These are phyloP conservation scores for Cladobotryum mycophilum DNA, from an alignment of 2,329 filamentous ascomycete genomes.

Conservation along the genomic window DNA sequence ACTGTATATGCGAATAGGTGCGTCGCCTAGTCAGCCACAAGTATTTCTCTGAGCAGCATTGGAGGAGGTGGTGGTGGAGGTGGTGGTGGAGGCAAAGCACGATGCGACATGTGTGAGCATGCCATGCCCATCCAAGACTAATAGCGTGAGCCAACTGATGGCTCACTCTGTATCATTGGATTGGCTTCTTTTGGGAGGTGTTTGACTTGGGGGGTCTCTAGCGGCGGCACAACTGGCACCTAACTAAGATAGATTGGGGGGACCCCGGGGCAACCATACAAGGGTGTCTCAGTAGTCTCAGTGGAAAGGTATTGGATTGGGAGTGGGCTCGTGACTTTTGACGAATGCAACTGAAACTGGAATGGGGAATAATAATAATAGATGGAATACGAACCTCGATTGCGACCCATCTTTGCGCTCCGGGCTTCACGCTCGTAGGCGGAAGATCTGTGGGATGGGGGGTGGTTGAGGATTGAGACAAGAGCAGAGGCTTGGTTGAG, in stretches of 20 bases:
- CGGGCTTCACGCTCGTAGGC: conserved; percentile 5
- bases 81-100: neutral
- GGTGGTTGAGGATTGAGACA: no score
- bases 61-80: neutral
- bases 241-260: neutral
- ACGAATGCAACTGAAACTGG: neutral
- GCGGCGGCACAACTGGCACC: neutral
- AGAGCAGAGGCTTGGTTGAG: no score
- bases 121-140: neutral
- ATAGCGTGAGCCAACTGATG: no score
- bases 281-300: neutral
- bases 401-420: conserved; percentile 42
- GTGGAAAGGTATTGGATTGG: neutral
- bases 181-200: neutral
- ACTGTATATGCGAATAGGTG: conserved; percentile 44
- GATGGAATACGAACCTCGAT: conserved; percentile 43
- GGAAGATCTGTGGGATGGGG: conserved; percentile 2
- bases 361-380: no score
- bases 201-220: no score
- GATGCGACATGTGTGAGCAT: no score
- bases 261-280: neutral
- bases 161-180: conserved; percentile 1
- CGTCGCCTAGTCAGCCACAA: conserved; percentile 5
- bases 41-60: neutral
- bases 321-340: neutral